Evolutionary conservation across 257 asterid species (phyloP).

Genomic region (Cinchona pubescens): DNA sequence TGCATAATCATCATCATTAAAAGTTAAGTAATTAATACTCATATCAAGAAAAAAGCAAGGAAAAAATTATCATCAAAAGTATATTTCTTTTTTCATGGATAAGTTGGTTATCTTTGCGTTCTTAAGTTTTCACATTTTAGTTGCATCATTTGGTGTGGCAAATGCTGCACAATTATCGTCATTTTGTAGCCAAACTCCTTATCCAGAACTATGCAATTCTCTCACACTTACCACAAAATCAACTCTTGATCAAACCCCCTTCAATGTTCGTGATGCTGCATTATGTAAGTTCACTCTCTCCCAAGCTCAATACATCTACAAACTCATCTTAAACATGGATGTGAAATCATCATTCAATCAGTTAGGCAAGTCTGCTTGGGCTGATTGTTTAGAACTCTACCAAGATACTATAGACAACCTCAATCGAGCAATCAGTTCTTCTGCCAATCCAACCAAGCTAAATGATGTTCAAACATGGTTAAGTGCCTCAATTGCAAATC

Average conservation of each 20-base stretch:
- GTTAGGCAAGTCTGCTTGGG: conserved; percentile 46
- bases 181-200: conserved; percentile 50
- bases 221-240: conserved; percentile 18
- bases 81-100: conserved; percentile 28
- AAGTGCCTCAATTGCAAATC: conserved; percentile 65
- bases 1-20: background rate
- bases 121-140: conserved; percentile 14
- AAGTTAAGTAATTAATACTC: background rate
- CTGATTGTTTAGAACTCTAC: conserved; percentile 49
- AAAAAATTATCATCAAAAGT: background rate
- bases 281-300: conserved; percentile 39
- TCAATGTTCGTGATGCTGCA: conserved; percentile 28
- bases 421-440: conserved; percentile 17
- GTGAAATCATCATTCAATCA: conserved; percentile 34
- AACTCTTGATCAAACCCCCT: conserved; percentile 21
- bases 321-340: conserved; percentile 36
- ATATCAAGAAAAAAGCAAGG: background rate
- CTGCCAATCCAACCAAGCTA: background rate
- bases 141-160: conserved; percentile 14
- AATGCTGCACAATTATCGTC: conserved; percentile 24
- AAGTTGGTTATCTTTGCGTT: conserved; percentile 17
- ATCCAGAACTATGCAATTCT: conserved; percentile 48
- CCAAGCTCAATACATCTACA: conserved; percentile 37
- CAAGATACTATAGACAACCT: conserved; percentile 43
- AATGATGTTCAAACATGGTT: conserved; percentile 62